These are phyloP conservation scores for Ophiocordyceps sinensis DNA, from an alignment of 2,329 filamentous ascomycete species.

Conservation along the genomic window DNA sequence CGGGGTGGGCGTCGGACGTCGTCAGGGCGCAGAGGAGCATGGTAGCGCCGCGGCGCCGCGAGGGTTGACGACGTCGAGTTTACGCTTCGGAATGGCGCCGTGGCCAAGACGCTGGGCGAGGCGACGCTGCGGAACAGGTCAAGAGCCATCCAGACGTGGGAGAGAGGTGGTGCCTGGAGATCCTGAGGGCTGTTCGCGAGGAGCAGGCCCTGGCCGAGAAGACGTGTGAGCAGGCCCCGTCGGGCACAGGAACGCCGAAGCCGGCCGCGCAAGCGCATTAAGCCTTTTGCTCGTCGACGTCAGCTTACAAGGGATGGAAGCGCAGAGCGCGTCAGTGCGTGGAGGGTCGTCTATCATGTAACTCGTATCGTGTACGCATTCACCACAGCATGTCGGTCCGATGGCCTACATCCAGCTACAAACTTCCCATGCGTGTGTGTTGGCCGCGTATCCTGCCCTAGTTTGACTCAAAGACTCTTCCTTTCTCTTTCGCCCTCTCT, in stretches of 20 bases:
- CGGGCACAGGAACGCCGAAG: background rate
- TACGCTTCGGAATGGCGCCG: conserved; percentile 59
- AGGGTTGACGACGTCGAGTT: conserved; percentile 69
- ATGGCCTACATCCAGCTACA: conserved; percentile 2
- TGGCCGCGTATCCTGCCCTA: background rate
- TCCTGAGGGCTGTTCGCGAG: conserved; percentile 40
- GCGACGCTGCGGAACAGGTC: conserved; percentile 73
- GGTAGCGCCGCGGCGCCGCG: conserved; percentile 42
- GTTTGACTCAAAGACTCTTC: background rate
- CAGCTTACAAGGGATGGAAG: background rate
- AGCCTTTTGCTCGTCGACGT: too few species aligned
- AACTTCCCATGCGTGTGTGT: background rate
- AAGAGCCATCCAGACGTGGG: conserved; percentile 83
- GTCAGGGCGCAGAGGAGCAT: conserved; percentile 47
- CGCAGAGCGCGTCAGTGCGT: background rate
- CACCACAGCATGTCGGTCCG: conserved; percentile 9
- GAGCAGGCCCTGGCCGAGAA: conserved; percentile 31
- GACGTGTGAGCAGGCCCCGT: conserved; percentile 4
- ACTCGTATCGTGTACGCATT: background rate
- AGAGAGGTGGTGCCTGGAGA: conserved; percentile 63
- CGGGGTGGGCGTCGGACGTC: conserved; percentile 39
- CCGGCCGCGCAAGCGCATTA: background rate
- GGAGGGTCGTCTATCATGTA: background rate
- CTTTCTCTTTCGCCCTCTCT: background rate
- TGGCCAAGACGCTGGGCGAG: conserved; percentile 58